These are phyloP conservation scores for Fusarium musae DNA, from an alignment of 2,329 filamentous ascomycete species.

Conservation along the genomic window DNA sequence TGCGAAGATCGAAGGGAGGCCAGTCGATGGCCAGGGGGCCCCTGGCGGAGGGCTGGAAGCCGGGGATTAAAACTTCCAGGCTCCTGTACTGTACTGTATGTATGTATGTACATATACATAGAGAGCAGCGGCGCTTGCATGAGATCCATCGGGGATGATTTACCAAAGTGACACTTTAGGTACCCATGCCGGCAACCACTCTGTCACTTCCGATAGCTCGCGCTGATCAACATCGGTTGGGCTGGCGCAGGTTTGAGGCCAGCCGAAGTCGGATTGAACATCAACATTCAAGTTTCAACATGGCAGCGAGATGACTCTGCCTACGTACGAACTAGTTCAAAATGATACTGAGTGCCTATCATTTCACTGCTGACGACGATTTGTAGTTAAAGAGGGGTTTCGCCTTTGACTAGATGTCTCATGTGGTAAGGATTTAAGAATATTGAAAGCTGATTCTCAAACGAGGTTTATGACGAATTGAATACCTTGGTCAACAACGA, in stretches of 20 bases:
- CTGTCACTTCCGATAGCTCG: constrained; percentile 38
- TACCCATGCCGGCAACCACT: constrained; percentile 30
- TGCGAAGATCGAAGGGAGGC: constrained; percentile 39
- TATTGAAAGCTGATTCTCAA: neutral
- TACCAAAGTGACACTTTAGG: constrained; percentile 36
- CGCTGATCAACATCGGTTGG: constrained; percentile 29
- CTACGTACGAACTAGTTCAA: neutral
- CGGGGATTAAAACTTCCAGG: constrained; percentile 6
- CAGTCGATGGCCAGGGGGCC: constrained; percentile 10
- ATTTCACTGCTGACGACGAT: constrained; percentile 1
- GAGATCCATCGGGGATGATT: constrained; percentile 38
- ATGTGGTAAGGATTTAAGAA: neutral
- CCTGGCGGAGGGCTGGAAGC: neutral
- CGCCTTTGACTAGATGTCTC: neutral
- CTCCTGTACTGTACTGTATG: neutral
- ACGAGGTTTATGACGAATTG: neutral
- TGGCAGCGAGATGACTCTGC: neutral
- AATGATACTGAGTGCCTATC: neutral
- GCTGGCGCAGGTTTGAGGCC: constrained; percentile 33
- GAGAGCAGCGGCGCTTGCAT: constrained; percentile 31
- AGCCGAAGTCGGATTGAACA: constrained; percentile 24
- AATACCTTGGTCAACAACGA: neutral
- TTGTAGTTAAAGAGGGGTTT: neutral
- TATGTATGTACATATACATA: neutral
- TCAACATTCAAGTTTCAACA: neutral